These are phyloP conservation scores for Miamiensis avidus DNA, from an alignment of 169 alveolate genomes.

Conservation along the genomic window DNA sequence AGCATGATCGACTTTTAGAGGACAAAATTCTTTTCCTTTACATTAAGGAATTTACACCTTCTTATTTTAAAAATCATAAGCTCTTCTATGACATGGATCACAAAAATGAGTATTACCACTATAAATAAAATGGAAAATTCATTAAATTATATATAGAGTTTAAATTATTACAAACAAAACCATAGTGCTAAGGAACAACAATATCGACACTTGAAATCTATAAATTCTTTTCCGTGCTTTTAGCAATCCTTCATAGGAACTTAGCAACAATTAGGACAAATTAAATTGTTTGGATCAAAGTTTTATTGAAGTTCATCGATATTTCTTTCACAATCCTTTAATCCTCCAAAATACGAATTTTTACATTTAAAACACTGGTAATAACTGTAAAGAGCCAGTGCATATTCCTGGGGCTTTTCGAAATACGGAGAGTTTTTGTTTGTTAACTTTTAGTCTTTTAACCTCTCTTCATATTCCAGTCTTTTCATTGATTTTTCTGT, in stretches of 20 bases:
- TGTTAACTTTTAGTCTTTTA: constrained; percentile 52
- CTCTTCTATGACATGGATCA: constrained; percentile 82
- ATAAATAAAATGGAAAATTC: background rate
- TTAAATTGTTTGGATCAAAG: constrained; percentile 73
- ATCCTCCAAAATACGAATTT: constrained; percentile 88
- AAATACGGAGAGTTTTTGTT: constrained; percentile 41
- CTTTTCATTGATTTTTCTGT: constrained; percentile 71
- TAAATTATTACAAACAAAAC: constrained; percentile 70
- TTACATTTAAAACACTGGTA: constrained; percentile 84
- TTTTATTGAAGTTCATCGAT: constrained; percentile 61
- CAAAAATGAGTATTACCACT: constrained; percentile 89
- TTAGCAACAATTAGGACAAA: constrained; percentile 80
- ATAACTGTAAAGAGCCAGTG: constrained; percentile 76
- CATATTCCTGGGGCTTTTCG: constrained; percentile 70
- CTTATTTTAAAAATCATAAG: constrained; percentile 50
- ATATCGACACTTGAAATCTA: constrained; percentile 85
- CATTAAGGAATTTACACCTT: constrained; percentile 61
- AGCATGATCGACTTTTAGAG: constrained; percentile 82
- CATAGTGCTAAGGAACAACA: constrained; percentile 85
- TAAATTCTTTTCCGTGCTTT: constrained; percentile 81
- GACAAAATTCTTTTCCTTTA: constrained; percentile 71
- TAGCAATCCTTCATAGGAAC: constrained; percentile 63
- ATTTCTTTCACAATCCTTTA: constrained; percentile 74
- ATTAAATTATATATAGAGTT: background rate
- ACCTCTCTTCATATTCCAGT: constrained; percentile 80